Conservation (phyloP, 2,329 filamentous ascomycete species). For the Metarhizium sp. region DNA sequence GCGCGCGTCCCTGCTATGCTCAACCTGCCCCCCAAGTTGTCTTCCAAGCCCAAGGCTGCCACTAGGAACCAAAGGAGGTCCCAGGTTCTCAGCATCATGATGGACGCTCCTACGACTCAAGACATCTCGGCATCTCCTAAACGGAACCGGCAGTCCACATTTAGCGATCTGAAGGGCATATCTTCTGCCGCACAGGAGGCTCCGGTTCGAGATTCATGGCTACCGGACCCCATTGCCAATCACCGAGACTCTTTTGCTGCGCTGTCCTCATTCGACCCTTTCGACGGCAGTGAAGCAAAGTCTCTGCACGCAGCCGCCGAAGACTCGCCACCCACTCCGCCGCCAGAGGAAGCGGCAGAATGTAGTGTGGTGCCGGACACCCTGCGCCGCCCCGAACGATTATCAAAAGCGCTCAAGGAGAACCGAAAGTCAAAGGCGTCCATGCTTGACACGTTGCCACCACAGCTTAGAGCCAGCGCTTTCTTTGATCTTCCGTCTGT, state of each 20-base stretch:
- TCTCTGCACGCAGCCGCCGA: slow-evolving; percentile 7
- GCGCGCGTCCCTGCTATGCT: slow-evolving; percentile 90
- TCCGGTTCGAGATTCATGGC: slow-evolving; percentile 25
- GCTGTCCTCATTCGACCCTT: slow-evolving; percentile 18
- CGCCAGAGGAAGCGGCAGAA: slow-evolving; percentile 9
- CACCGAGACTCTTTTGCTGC: slow-evolving; percentile 25
- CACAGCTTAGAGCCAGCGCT: slow-evolving; percentile 80
- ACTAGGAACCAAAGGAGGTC: slow-evolving; percentile 63
- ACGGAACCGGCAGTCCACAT: slow-evolving; percentile 14
- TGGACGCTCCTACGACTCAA: slow-evolving; percentile 13
- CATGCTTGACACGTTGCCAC: slow-evolving; percentile 44
- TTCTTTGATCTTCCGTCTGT: slow-evolving; percentile 70
- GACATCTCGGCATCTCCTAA: slow-evolving; percentile 2
- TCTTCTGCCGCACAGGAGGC: slow-evolving; percentile 10
- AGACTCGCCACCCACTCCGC: slow-evolving; percentile 5
- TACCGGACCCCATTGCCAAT: slow-evolving; percentile 36
- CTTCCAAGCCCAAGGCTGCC: slow-evolving; percentile 56
- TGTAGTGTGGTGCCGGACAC: slow-evolving; percentile 11
- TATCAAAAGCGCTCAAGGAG: slow-evolving; percentile 21
- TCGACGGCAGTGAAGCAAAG: slow-evolving; percentile 10
- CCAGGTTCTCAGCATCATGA: slow-evolving; percentile 58
- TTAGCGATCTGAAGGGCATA: slow-evolving; percentile 10
- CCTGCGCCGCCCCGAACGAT: slow-evolving; percentile 23
- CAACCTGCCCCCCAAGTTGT: slow-evolving; percentile 82
- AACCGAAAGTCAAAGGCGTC: slow-evolving; percentile 25